Evolutionary conservation across 352 stramenopile species (phyloP), one percentile per base, ranked within the genome.

Genomic region (Pythium sukuiense): DNA sequence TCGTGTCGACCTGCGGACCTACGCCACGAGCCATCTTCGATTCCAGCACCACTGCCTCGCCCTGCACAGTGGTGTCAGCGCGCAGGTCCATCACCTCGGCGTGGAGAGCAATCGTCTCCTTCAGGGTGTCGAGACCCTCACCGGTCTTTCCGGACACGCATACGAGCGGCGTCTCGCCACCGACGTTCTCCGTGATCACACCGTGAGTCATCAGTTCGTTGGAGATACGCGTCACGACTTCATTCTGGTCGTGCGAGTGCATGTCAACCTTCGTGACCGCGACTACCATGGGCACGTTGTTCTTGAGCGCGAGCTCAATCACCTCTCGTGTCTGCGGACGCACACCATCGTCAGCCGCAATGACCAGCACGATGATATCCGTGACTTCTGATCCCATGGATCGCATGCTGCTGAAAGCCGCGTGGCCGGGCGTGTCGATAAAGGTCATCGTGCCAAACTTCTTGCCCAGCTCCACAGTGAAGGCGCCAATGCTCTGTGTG

Each of bases 341-440:
- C 63, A 99, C 83, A 55, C 97, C 97, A 76, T 99, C 98, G 72
- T 99, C 98, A 12, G 97, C 98, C 0, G 98, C 97, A 27, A 99
- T 92, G 29, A 99, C 97, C 2, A 99, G 76, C 62, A 98, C 81
- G 7, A 99, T 92, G 13, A 99, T 93, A 63, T 99, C 98, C 9
- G 98, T 99, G 29, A 99, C 91, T 55, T 98, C 96, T 0, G 96
- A 97, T 24, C 98, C 98, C 46, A 96, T 87, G 55, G 94, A 87
- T 14, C 98, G 88, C 98, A 99, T 99, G 56, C 96, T 93, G 26
- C 87, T 96, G 69, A 99, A 99, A 45, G 97, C 97, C 11, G 96
- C 96, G 74, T 99, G 98, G n/a, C 98, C 98, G 18, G 98, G 98
- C n/a, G 98, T 99, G 70, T 99, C 98, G 67, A 99, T 99, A 69